Conservation (phyloP, 768 basidiomycete genomes). For the Russula virescens region DNA sequence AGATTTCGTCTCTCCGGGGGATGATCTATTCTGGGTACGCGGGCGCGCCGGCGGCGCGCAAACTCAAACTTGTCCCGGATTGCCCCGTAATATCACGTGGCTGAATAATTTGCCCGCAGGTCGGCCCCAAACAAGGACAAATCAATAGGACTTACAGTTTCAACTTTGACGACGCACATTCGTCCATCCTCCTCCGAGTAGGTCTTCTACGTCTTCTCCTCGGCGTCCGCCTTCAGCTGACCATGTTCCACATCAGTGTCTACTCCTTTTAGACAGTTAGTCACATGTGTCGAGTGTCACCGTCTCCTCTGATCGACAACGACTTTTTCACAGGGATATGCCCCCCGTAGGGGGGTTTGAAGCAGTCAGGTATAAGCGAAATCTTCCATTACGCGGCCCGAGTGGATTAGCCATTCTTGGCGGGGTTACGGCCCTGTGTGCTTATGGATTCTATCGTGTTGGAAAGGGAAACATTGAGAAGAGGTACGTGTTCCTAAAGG, state of each 20-base stretch:
- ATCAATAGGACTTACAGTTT: neutral
- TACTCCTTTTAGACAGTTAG: slow-evolving; percentile 59
- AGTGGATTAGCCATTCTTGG: slow-evolving; percentile 80
- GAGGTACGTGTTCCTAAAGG: slow-evolving; percentile 53
- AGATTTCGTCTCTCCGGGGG: neutral
- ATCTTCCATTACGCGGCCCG: slow-evolving; percentile 85
- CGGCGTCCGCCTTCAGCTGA: slow-evolving; percentile 15
- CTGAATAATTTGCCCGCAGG: neutral
- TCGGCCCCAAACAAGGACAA: neutral
- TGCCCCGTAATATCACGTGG: slow-evolving; percentile 14
- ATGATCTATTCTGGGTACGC: neutral
- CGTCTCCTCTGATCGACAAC: slow-evolving; percentile 21
- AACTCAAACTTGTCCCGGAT: neutral
- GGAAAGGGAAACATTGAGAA: slow-evolving; percentile 89
- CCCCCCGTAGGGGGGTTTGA: slow-evolving; percentile 93
- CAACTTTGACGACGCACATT: neutral
- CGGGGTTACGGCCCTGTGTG: slow-evolving; percentile 80
- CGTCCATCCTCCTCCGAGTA: slow-evolving; percentile 14
- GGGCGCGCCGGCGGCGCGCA: neutral
- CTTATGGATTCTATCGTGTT: slow-evolving; percentile 87
- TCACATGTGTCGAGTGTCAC: slow-evolving; percentile 17
- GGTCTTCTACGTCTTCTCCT: slow-evolving; percentile 13
- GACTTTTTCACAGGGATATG: slow-evolving; percentile 69
- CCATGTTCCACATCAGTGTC: slow-evolving; percentile 40
- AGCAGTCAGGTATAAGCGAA: slow-evolving; percentile 89